phyloP scores from a whole-genome alignment of 352 stramenopile genomes.

The Paralagenidium karlingii region DNA sequence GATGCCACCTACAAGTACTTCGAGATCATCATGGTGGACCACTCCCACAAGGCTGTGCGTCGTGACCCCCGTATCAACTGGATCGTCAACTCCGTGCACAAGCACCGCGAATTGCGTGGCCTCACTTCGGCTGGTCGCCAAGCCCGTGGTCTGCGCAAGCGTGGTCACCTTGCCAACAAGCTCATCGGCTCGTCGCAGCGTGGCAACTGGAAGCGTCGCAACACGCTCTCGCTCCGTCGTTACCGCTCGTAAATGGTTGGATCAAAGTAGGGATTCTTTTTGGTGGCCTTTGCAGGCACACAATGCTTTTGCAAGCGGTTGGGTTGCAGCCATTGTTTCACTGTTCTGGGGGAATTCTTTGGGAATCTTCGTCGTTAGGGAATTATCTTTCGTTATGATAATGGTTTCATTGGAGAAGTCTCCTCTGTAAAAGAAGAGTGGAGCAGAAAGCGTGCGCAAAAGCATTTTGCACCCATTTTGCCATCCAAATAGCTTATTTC shows the following conservation, averaged over 20 bases:
- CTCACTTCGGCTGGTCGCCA: conserved; percentile 97
- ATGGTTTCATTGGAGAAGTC: no score
- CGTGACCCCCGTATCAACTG: conserved; percentile 99
- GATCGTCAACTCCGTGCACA: conserved; percentile 98
- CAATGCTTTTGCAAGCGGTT: no score
- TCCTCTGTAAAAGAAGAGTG: no score
- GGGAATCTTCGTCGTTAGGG: no score
- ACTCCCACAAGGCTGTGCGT: conserved; percentile 95
- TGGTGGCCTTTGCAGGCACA: no score
- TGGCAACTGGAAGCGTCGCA: conserved; percentile 97
- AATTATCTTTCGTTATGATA: no score
- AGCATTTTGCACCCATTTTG: no score
- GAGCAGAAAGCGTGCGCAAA: no score
- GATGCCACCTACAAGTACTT: conserved; percentile 99
- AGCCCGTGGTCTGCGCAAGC: conserved; percentile 95
- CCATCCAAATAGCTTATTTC: no score
- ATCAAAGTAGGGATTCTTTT: no score
- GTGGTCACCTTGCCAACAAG: conserved; percentile 98
- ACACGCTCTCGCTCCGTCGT: conserved; percentile 96
- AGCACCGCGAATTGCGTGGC: conserved; percentile 97
- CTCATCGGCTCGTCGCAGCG: conserved; percentile 95
- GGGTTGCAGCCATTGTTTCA: no score
- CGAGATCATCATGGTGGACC: conserved; percentile 99
- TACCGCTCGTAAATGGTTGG: conserved; percentile 97
- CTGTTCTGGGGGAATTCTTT: no score